Base-by-base conservation (phyloP, 2,329 filamentous ascomycete species). In the Stagonosporopsis tanaceti region DNA sequence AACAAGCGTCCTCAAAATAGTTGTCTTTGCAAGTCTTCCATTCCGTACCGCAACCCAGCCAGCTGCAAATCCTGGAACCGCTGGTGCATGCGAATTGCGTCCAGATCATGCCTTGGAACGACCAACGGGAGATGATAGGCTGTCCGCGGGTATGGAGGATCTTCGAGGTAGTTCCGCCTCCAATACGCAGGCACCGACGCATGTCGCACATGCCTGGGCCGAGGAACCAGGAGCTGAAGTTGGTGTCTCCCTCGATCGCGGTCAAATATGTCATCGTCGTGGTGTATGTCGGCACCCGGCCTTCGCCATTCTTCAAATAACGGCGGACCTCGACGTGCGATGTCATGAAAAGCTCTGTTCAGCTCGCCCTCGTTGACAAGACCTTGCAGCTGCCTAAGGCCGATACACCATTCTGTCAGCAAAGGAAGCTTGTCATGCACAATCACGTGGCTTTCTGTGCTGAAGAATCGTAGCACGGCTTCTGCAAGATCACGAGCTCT, bases 231-330 rank as follows among this genome's bases (percentile, higher is more conserved):
- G 6, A 34, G 12, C 32, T 34, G 32, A 6, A 34, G 32, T 7
- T n/a, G 32, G n/a, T 34, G 14, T 34, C 32, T 15, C 4, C 4
- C 32, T 15, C 32, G 3, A 7, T 34, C 14, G 32, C 32, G 32
- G n/a, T 34, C 14, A 14, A 34, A 34, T 6, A n/a, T 7, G 14
- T 34, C 32, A n/a, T n/a, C 32, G 14, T 34, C 32, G 14, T 34
- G 14, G 8, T 7, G 32, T 4, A 34, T 8, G 14, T 42, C 28
- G 8, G 22, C 20, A 25, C 17, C 42, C 11, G 47, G 42, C n/a
- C 37, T 57, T 25, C 34, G 35, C 47, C 42, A 57, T 9, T 52
- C 47, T 34, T 57, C 47, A 11, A 52, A 47, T 35, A 51, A 6
- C 15, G 47, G 35, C n/a, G 47, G 41, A 41, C 47, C 46, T 38